These are phyloP conservation scores for Penicillium roqueforti DNA, from an alignment of 495 filamentous ascomycete genomes.

Conservation along the genomic window DNA sequence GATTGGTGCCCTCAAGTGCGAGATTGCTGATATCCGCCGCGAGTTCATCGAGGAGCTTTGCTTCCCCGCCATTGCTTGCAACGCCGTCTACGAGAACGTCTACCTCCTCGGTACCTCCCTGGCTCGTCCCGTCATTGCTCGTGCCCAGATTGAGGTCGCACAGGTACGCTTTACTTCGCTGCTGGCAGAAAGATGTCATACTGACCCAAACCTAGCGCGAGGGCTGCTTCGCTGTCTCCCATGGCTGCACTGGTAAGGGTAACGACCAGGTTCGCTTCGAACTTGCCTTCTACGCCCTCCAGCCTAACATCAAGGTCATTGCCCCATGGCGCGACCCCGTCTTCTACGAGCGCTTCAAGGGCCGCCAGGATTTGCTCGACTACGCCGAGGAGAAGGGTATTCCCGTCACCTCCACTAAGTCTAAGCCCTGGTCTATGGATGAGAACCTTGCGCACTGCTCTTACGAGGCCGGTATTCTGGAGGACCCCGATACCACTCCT, in stretches of 20 bases:
- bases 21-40: conserved; percentile 52
- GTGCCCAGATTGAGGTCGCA: conserved; percentile 72
- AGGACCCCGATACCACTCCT: conserved; percentile 52
- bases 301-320: conserved; percentile 78
- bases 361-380: conserved; percentile 83
- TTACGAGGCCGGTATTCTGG: conserved; percentile 75
- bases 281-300: conserved; percentile 68
- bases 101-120: conserved; percentile 81
- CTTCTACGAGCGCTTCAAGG: conserved; percentile 78
- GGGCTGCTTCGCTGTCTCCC: conserved; percentile 55
- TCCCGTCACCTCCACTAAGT: conserved; percentile 83
- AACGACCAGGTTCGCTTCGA: conserved; percentile 89
- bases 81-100: conserved; percentile 80
- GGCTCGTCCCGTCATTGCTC: conserved; percentile 85
- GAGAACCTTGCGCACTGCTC: conserved; percentile 89
- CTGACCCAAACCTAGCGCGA: conserved; percentile 23
- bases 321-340: conserved; percentile 82
- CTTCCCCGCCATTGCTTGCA: conserved; percentile 79
- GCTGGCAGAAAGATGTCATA: neutral
- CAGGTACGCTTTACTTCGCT: conserved; percentile 11
- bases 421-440: conserved; percentile 76
- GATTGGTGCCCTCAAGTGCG: conserved; percentile 50
- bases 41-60: conserved; percentile 85
- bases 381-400: conserved; percentile 76
- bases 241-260: conserved; percentile 84